Conservation (phyloP, 768 basidiomycete species). For the Tephrocybe sp. region DNA sequence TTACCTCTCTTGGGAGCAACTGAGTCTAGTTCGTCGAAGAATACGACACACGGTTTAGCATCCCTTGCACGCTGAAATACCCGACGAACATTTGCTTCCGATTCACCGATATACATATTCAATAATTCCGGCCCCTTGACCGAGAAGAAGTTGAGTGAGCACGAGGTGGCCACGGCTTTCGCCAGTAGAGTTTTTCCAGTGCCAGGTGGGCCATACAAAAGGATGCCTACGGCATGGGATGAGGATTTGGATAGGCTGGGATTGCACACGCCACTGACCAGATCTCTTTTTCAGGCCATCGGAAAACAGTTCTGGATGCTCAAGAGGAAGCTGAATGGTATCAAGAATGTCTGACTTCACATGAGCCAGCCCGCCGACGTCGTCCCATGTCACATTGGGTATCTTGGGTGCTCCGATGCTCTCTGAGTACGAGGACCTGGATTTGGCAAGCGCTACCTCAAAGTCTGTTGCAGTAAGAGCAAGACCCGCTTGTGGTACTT, state of each 20-base stretch:
- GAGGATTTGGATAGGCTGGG: not conserved
- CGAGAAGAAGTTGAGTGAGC: conserved; percentile 95
- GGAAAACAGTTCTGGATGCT: conserved; percentile 87
- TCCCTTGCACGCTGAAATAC: conserved; percentile 91
- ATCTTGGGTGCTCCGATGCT: conserved; percentile 98
- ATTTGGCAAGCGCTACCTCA: conserved; percentile 65
- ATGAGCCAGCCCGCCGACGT: conserved; percentile 86
- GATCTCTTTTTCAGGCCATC: conserved; percentile 95
- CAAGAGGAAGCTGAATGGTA: conserved; percentile 90
- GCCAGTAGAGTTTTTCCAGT: conserved; percentile 95
- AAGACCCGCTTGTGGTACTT: conserved; percentile 38
- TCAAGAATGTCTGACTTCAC: conserved; percentile 95
- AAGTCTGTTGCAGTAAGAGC: conserved; percentile 65
- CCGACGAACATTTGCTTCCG: conserved; percentile 93
- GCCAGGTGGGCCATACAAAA: conserved; percentile 93
- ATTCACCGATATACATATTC: conserved; percentile 99
- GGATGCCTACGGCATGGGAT: conserved; percentile 60
- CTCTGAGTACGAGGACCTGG: conserved; percentile 79
- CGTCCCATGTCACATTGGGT: conserved; percentile 94
- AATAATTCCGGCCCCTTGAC: conserved; percentile 94
- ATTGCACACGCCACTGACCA: conserved; percentile 43
- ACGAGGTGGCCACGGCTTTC: conserved; percentile 95
- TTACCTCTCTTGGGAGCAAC: conserved; percentile 94
- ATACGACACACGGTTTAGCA: conserved; percentile 92
- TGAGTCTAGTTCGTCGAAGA: conserved; percentile 95